Evolutionary conservation across 2,329 filamentous ascomycete genomes (phyloP).

Genomic region (Leptodontidium sp.): DNA sequence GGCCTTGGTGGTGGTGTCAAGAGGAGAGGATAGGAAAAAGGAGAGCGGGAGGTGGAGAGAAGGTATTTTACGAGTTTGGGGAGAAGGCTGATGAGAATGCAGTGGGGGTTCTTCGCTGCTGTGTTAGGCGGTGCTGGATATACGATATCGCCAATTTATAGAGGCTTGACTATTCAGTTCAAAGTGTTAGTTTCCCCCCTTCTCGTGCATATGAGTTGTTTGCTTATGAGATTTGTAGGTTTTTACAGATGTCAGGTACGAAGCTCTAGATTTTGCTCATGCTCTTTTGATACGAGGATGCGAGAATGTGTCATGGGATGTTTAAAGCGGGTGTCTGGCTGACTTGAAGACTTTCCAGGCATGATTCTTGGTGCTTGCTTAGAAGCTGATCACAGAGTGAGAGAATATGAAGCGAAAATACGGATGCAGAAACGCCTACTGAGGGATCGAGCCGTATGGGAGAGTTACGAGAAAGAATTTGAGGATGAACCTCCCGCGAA

Average conservation of each 20-base stretch:
- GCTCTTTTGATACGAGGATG: too few species aligned
- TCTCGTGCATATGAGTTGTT: background rate
- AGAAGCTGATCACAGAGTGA: constrained; percentile 74
- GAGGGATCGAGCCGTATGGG: constrained; percentile 73
- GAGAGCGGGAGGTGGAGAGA: background rate
- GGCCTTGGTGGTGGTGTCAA: background rate
- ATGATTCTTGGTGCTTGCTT: constrained; percentile 84
- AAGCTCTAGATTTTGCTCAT: too few species aligned
- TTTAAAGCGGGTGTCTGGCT: constrained; percentile 3
- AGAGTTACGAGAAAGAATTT: constrained; percentile 67
- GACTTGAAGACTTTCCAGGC: constrained; percentile 27
- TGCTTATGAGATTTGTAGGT: constrained; percentile 57
- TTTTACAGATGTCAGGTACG: constrained; percentile 78
- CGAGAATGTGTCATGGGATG: too few species aligned
- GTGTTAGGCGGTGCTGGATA: constrained; percentile 69
- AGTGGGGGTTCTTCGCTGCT: constrained; percentile 75
- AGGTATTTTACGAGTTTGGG: background rate
- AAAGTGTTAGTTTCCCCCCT: constrained; percentile 67
- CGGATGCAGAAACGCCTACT: constrained; percentile 70
- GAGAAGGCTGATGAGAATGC: constrained; percentile 27
- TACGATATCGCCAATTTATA: constrained; percentile 73
- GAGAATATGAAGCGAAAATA: constrained; percentile 71
- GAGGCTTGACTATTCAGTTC: constrained; percentile 76
- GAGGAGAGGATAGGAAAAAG: background rate
- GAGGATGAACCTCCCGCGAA: constrained; percentile 32